phyloP scores from a whole-genome alignment of 1,284 basidiomycete species.

The Mycena sp. region DNA sequence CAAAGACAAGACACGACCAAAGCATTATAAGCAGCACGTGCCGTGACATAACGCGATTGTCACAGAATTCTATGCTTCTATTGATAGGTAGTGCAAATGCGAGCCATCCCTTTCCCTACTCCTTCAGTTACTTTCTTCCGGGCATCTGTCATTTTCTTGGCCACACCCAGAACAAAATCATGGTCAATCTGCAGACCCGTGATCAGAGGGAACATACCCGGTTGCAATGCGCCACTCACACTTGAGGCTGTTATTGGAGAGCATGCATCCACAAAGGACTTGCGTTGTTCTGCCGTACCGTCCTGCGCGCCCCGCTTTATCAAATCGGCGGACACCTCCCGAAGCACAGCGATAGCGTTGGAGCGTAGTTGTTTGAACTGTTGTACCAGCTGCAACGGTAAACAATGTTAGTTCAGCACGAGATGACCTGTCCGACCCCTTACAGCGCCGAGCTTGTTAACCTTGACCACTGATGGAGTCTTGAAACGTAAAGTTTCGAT shows the following conservation, averaged over 20 bases:
- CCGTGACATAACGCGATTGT: slow-evolving; percentile 16
- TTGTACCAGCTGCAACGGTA: slow-evolving; percentile 60
- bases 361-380: slow-evolving; percentile 70
- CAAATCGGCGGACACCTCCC: slow-evolving; percentile 64
- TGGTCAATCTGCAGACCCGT: slow-evolving; percentile 67
- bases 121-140: slow-evolving; percentile 78
- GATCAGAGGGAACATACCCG: not conserved
- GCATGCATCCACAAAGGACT: slow-evolving; percentile 61
- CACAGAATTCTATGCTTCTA: not conserved
- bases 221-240: slow-evolving; percentile 1
- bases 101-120: slow-evolving; percentile 70
- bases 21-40: slow-evolving; percentile 1
- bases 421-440: slow-evolving; percentile 32
- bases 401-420: not conserved
- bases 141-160: slow-evolving; percentile 72
- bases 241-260: slow-evolving; percentile 46
- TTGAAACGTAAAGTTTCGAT: slow-evolving; percentile 79
- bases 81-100: slow-evolving; percentile 54
- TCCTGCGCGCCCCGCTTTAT: slow-evolving; percentile 59
- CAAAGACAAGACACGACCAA: not conserved
- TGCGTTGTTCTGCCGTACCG: slow-evolving; percentile 60
- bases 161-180: slow-evolving; percentile 68
- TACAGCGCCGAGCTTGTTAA: slow-evolving; percentile 75
- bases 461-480: slow-evolving; percentile 69
- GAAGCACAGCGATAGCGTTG: slow-evolving; percentile 59